Percentiles rank a stretch among this genome's conserved stretches.
Conservation (phyloP, 2,329 filamentous ascomycete species). For the Fusarium sp. region DNA sequence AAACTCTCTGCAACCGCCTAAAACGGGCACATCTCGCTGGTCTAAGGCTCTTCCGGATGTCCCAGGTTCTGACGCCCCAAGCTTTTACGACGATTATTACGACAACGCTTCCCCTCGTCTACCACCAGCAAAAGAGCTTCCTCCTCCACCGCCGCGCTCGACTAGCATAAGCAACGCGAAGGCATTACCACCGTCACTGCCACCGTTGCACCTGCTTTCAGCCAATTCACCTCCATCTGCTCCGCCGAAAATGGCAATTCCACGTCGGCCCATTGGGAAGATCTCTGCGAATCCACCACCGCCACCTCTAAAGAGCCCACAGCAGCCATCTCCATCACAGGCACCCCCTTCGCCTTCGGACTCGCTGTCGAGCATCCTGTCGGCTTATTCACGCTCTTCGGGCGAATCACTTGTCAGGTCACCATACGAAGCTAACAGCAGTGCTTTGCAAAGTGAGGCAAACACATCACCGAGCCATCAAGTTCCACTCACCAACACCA, state of each 20-base stretch:
- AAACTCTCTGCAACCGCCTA: conserved; percentile 46
- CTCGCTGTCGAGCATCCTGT: conserved; percentile 67
- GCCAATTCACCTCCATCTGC: conserved; percentile 33
- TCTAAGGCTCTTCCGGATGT: conserved; percentile 68
- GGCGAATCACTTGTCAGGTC: conserved; percentile 58
- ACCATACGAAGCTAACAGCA: conserved; percentile 52
- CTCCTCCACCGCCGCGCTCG: conserved; percentile 44
- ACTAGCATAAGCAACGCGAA: conserved; percentile 42
- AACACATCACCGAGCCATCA: conserved; percentile 41
- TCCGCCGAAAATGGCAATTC: conserved; percentile 45
- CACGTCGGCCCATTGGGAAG: conserved; percentile 42
- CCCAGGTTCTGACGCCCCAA: conserved; percentile 50
- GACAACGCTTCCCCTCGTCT: conserved; percentile 32
- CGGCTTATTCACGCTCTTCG: conserved; percentile 64
- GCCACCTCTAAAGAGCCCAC: conserved; percentile 31
- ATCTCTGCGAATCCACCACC: conserved; percentile 30
- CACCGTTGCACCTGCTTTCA: conserved; percentile 43
- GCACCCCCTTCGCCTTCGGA: conserved; percentile 56
- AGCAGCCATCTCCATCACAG: conserved; percentile 27
- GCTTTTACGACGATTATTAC: conserved; percentile 42
- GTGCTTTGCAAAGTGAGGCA: conserved; percentile 38
- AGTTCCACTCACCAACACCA: conserved; percentile 42
- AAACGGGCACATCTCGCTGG: conserved; percentile 64
- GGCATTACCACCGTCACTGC: conserved; percentile 40
- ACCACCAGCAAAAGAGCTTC: conserved; percentile 41